Base-by-base conservation (phyloP, 208 protist species). In the Trypanosoma cruzi region DNA sequence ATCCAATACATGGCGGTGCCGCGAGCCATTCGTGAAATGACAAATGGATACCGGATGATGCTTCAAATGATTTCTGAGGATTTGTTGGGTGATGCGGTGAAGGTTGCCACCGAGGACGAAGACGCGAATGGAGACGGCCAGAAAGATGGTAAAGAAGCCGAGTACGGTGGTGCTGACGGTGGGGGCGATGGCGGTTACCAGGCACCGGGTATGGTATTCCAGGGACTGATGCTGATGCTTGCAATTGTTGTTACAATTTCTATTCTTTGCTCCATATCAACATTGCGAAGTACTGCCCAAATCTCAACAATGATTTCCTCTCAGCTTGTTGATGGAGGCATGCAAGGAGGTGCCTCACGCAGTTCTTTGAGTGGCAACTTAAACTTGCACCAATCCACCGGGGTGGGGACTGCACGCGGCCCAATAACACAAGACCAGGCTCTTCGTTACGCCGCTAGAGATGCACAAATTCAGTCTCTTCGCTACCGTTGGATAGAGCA, bases 401-500 rank as follows among this genome's bases (percentile, higher is more conserved):
- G 60, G 34, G 48, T 7, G n/a, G 34, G 50, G 31, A 18, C 56
- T 20, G 52, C 28, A 36, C 6, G 46, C 28, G n/a, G 13, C 7
- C 28, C 61, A 40, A 36, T 87, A 50, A 88, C 64, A 16, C 81
- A 94, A 60, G 84, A 89, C 31, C 76, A 92, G 58, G 81, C 84
- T 44, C 74, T 92, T 60, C 73, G 79, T 7, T 72, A 73, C 6
- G 89, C 89, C 2, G 89, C 89, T 31, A 68, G 77, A 26, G 84
- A 94, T 64, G 84, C 84, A 29, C 84, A 92, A 64, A 80, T 94
- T 44, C 85, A 92, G 71, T 89, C 82, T 28, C 67, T 94, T 44
- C 84, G 89, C 28, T 88, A 88, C 57, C 89, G 86, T 54, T 94
- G 81, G 82, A 65, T 94, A 61, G 85, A 94, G 73, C 86, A 92